These are phyloP conservation scores for Candida taoyuanica DNA, from an alignment of 805 yeast genomes.

Conservation along the genomic window DNA sequence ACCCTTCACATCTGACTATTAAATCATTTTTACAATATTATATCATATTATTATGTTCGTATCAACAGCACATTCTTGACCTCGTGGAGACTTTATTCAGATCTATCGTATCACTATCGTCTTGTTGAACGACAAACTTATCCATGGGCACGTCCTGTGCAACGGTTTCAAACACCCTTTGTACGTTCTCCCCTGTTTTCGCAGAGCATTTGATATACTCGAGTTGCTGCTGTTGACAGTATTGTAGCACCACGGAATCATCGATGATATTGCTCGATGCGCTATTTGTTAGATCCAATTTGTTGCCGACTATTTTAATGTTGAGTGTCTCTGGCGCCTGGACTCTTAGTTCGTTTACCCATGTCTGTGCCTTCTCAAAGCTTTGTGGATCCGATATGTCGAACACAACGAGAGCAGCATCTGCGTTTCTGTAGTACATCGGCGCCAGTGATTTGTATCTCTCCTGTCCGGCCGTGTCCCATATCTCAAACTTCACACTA, in stretches of 20 bases:
- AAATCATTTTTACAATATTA: no score
- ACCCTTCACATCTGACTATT: no score
- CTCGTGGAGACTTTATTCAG: not conserved
- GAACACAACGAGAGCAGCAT: constrained; percentile 83
- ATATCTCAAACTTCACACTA: constrained; percentile 44
- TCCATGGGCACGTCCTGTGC: constrained; percentile 46
- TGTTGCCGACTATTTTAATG: constrained; percentile 86
- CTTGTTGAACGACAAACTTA: constrained; percentile 7
- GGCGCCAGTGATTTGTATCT: constrained; percentile 80
- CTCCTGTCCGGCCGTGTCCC: constrained; percentile 96
- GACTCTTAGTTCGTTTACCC: constrained; percentile 88
- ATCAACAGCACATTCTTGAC: constrained; percentile 15
- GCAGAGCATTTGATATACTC: constrained; percentile 37
- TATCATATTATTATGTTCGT: no score
- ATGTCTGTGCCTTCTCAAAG: constrained; percentile 71
- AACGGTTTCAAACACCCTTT: constrained; percentile 35
- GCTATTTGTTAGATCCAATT: constrained; percentile 49
- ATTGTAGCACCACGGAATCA: constrained; percentile 9
- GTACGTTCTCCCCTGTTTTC: constrained; percentile 61
- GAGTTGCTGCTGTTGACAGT: constrained; percentile 24
- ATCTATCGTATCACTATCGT: constrained; percentile 2
- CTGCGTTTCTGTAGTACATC: constrained; percentile 76
- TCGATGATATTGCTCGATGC: constrained; percentile 23
- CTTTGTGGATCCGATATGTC: constrained; percentile 73
- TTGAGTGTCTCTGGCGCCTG: constrained; percentile 73